A percentile compares a stretch with the other conserved stretches of the same genome.
These are phyloP conservation scores for Coemansia sp. DNA, from an alignment of 192 early-diverging fungal genomes.

Conservation along the genomic window DNA sequence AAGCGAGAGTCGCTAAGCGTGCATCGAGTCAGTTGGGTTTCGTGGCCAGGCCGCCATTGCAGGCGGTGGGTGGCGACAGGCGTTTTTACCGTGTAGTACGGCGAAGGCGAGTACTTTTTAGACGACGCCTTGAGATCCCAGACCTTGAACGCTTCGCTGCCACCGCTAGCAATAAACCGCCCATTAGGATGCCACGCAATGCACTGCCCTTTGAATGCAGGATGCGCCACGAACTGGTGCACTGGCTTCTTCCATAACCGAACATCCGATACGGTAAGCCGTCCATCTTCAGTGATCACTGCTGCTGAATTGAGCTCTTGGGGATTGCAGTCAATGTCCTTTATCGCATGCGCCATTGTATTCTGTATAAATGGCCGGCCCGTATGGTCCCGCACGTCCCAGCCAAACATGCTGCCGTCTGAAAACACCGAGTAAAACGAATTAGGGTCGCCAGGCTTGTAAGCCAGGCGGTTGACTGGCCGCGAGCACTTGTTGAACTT, in stretches of 20 bases:
- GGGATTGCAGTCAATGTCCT: conserved; percentile 49
- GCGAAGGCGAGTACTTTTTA: conserved; percentile 22
- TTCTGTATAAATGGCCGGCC: conserved; percentile 17
- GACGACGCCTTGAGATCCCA: conserved; percentile 42
- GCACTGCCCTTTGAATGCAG: conserved; percentile 20
- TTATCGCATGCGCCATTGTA: conserved; percentile 8
- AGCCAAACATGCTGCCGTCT: conserved; percentile 27
- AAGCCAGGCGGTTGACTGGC: conserved; percentile 33
- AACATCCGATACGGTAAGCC: conserved; percentile 29
- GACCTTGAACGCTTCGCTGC: conserved; percentile 40
- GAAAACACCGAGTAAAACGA: conserved; percentile 38
- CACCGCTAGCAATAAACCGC: conserved; percentile 47
- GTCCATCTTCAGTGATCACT: conserved; percentile 36
- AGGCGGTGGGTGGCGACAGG: conserved; percentile 22
- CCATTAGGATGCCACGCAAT: conserved; percentile 52
- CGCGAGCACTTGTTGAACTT: conserved; percentile 24
- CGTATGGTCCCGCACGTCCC: conserved; percentile 31
- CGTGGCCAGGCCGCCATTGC: conserved; percentile 52
- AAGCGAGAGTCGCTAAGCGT: conserved; percentile 28
- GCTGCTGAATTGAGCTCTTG: conserved; percentile 27
- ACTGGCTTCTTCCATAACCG: conserved; percentile 16
- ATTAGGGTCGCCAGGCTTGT: conserved; percentile 38
- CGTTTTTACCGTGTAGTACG: conserved; percentile 47
- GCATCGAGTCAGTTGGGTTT: conserved; percentile 50
- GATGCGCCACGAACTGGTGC: conserved; percentile 24